These are phyloP conservation scores for Neonectria punicea DNA, from an alignment of 2,329 filamentous ascomycete genomes.

Conservation along the genomic window DNA sequence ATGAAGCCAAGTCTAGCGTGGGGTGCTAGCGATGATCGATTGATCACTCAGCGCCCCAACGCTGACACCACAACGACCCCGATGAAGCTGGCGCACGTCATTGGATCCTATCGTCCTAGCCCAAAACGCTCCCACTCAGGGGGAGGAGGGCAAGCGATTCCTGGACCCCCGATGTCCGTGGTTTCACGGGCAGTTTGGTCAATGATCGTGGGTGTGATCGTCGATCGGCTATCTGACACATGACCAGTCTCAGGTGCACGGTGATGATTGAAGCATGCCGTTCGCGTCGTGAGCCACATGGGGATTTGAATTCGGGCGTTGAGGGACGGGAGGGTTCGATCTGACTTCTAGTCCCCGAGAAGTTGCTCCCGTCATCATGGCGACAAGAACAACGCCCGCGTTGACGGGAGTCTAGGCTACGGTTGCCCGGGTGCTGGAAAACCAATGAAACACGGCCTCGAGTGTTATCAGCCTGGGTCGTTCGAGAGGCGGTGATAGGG, in stretches of 20 bases:
- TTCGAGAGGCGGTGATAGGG: slow-evolving; percentile 1
- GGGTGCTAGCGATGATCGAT: slow-evolving; percentile 18
- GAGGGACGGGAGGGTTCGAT: not conserved
- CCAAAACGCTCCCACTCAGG: slow-evolving; percentile 11
- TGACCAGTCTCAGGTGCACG: slow-evolving; percentile 27
- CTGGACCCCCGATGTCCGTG: not conserved
- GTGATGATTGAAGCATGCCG: slow-evolving; percentile 22
- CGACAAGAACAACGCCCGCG: not conserved
- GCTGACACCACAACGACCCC: not conserved
- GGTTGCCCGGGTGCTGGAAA: not conserved
- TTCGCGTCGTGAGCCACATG: slow-evolving; percentile 16
- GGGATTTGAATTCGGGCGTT: not conserved
- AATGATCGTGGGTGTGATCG: slow-evolving; percentile 32
- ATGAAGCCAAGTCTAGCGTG: slow-evolving; percentile 22
- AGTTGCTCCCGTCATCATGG: not conserved
- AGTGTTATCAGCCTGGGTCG: not conserved
- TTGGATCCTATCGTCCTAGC: slow-evolving; percentile 20
- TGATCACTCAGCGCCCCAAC: slow-evolving; percentile 22
- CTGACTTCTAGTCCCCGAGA: not conserved
- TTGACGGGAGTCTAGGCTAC: not conserved
- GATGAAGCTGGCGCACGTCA: slow-evolving; percentile 32
- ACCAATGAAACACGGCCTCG: not conserved
- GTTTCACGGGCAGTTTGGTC: slow-evolving; percentile 25
- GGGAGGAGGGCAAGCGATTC: slow-evolving; percentile 10
- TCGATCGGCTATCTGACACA: slow-evolving; percentile 42